Conservation (phyloP, 2,329 filamentous ascomycete species). For the Akanthomyces lecanii region DNA sequence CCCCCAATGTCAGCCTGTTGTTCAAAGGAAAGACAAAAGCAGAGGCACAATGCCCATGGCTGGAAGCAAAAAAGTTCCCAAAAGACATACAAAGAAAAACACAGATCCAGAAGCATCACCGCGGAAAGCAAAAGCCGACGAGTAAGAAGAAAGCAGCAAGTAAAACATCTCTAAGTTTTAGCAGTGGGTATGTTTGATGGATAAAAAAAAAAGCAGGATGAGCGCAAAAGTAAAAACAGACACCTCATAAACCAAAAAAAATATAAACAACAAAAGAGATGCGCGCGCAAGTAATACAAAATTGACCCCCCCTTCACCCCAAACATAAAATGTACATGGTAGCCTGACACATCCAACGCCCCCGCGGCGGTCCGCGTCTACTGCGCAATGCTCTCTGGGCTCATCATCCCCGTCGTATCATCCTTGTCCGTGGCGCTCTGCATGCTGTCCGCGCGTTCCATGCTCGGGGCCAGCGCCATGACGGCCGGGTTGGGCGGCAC, state of each 20-base stretch:
- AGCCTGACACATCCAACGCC: not conserved
- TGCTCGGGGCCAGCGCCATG: slow-evolving; percentile 42
- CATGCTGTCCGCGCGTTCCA: slow-evolving; percentile 56
- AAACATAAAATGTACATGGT: slow-evolving; percentile 8
- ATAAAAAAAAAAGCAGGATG: not conserved
- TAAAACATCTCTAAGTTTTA: slow-evolving; percentile 6
- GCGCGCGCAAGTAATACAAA: not conserved
- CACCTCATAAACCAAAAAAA: not conserved
- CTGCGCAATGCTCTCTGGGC: slow-evolving; percentile 69
- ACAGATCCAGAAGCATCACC: not conserved
- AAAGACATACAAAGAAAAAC: no score
- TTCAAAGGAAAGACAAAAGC: no score
- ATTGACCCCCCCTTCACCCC: not conserved
- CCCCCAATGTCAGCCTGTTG: no score
- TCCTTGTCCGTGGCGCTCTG: slow-evolving; percentile 65
- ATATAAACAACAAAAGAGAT: not conserved
- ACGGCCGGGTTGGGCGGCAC: slow-evolving; percentile 36
- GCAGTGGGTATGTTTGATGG: slow-evolving; percentile 10
- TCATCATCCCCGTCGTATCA: slow-evolving; percentile 72
- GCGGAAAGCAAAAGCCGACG: not conserved
- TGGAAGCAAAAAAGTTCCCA: no score
- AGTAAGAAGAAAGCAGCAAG: not conserved
- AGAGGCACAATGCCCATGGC: no score
- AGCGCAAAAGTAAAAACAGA: not conserved
- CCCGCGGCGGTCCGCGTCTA: slow-evolving; percentile 16